Conservation (phyloP, 106 monocot species). For the Dioscorea dumetorum region DNA sequence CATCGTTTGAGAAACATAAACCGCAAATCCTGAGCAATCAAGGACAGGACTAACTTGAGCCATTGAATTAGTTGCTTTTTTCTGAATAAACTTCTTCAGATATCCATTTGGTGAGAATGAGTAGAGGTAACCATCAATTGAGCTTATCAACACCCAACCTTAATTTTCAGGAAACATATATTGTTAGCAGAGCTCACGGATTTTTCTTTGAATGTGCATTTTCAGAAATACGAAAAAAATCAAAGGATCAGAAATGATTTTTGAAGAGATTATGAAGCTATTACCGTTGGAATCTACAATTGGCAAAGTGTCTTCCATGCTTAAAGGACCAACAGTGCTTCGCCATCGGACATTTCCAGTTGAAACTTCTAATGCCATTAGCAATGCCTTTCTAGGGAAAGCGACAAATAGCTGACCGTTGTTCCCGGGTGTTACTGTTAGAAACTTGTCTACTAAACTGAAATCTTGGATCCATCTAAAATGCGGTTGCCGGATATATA, state of each 20-base stretch:
- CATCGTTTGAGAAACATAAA: conserved; percentile 54
- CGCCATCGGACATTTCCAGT: conserved; percentile 67
- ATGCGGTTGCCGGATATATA: conserved; percentile 59
- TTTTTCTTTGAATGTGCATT: neutral
- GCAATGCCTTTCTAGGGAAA: conserved; percentile 43
- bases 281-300: conserved; percentile 83
- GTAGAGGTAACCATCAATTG: conserved; percentile 81
- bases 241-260: neutral
- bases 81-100: conserved; percentile 46
- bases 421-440: conserved; percentile 65
- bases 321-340: conserved; percentile 56
- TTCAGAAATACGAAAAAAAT: neutral
- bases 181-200: neutral
- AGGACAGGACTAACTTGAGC: conserved; percentile 59
- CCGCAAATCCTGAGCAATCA: conserved; percentile 77
- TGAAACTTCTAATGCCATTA: conserved; percentile 70
- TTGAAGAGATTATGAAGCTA: neutral
- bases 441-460: conserved; percentile 36
- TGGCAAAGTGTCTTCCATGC: conserved; percentile 41
- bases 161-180: neutral
- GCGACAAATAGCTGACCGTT: conserved; percentile 61
- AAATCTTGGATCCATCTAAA: conserved; percentile 90
- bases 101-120: conserved; percentile 72
- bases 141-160: conserved; percentile 92
- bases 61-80: conserved; percentile 50